A percentile compares a stretch with the other conserved stretches of the same genome.
Conservation (phyloP, 331 rosid genomes). For the Erythrophleum ivorense region DNA sequence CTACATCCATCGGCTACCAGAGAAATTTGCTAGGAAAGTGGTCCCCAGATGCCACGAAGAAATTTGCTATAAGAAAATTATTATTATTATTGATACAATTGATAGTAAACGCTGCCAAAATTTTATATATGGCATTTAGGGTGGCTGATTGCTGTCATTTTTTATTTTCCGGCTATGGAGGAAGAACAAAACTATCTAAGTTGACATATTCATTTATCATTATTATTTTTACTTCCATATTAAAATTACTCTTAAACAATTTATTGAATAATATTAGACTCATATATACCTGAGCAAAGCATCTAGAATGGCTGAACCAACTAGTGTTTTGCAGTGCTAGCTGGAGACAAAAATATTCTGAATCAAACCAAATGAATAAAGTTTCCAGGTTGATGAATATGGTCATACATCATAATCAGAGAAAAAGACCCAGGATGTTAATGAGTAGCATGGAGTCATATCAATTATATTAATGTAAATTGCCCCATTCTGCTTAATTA, state of each 20-base stretch:
- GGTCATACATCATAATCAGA: not conserved
- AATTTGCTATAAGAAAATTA: too few species aligned
- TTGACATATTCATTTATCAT: not conserved
- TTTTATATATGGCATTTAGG: too few species aligned
- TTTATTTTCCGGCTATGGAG: too few species aligned
- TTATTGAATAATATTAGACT: not conserved
- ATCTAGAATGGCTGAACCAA: conserved; percentile 5
- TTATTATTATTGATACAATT: too few species aligned
- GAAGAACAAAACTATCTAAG: not conserved
- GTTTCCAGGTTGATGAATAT: not conserved
- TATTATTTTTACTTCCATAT: not conserved
- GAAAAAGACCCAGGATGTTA: not conserved
- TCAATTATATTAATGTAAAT: not conserved
- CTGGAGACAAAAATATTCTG: not conserved
- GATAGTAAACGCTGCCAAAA: too few species aligned
- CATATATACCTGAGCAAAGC: not conserved
- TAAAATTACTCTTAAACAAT: not conserved
- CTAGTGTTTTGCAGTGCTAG: not conserved
- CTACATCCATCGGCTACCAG: too few species aligned
- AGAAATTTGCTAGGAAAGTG: too few species aligned
- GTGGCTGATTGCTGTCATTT: too few species aligned
- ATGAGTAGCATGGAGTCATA: not conserved
- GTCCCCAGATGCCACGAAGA: too few species aligned
- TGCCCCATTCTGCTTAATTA: not conserved
- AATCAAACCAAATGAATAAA: conserved; percentile 10